phyloP scores from a whole-genome alignment of 2,329 filamentous ascomycete species.

The Ophiosphaerella korrae region DNA sequence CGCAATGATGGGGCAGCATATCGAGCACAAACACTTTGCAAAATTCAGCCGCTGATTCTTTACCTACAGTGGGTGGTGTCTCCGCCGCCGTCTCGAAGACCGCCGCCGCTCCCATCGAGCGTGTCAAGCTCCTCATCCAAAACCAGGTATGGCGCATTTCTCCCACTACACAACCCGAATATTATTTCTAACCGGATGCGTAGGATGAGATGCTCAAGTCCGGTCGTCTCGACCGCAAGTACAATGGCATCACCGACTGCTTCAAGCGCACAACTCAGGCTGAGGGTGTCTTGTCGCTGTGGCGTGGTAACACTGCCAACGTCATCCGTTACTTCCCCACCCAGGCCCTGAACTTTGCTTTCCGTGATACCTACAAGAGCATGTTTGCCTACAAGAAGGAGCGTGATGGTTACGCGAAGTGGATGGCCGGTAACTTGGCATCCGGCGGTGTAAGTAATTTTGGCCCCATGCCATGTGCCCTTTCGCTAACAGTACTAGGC shows the following conservation, averaged over 20 bases:
- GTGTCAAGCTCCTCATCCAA: constrained; percentile 99
- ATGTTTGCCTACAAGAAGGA: constrained; percentile 99
- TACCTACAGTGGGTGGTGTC: constrained; percentile 91
- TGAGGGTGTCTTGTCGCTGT: constrained; percentile 94
- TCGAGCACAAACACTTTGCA: constrained; percentile 10
- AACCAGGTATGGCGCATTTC: constrained; percentile 83
- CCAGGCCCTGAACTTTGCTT: constrained; percentile 99
- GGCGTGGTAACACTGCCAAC: constrained; percentile 99
- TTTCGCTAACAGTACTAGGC: constrained; percentile 59
- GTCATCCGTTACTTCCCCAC: constrained; percentile 99
- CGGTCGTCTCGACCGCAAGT: constrained; percentile 97
- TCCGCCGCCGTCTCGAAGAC: constrained; percentile 99
- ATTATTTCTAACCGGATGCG: constrained; percentile 25
- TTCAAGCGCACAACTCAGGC: constrained; percentile 88
- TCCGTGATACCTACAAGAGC: constrained; percentile 99
- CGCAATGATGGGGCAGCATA: constrained; percentile 12
- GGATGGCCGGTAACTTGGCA: constrained; percentile 99
- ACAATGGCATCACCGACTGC: constrained; percentile 91
- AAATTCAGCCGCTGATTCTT: constrained; percentile 49
- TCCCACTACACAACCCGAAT: background rate
- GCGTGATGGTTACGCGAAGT: constrained; percentile 95
- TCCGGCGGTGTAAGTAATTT: constrained; percentile 89
- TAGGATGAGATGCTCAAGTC: constrained; percentile 99
- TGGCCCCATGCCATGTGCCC: background rate
- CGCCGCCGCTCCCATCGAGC: constrained; percentile 99